Percentiles rank a stretch among this genome's conserved stretches.
These are phyloP conservation scores for Hypoxylon perforatum DNA, from an alignment of 495 filamentous ascomycete species.

Conservation along the genomic window DNA sequence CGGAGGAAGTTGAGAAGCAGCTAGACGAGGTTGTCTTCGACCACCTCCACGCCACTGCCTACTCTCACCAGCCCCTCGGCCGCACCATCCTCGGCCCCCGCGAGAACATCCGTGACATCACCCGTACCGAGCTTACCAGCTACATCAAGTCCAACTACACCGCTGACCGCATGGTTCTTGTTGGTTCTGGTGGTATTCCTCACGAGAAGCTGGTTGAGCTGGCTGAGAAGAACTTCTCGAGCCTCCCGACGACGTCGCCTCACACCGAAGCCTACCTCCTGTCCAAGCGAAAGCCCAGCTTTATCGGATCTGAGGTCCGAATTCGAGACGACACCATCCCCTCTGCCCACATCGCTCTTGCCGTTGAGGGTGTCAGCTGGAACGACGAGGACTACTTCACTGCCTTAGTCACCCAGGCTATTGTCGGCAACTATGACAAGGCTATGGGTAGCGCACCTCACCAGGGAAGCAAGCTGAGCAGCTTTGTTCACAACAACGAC, in stretches of 20 bases:
- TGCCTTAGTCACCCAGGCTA: constrained; percentile 94
- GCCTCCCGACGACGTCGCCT: constrained; percentile 75
- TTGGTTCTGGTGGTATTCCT: constrained; percentile 92
- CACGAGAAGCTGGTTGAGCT: constrained; percentile 94
- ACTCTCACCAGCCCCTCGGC: constrained; percentile 93
- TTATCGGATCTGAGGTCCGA: constrained; percentile 94
- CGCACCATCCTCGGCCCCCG: constrained; percentile 97
- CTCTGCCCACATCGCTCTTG: constrained; percentile 97
- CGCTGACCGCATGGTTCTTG: constrained; percentile 98
- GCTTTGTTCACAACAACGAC: constrained; percentile 89
- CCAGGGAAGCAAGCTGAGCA: constrained; percentile 97
- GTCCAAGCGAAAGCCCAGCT: constrained; percentile 89
- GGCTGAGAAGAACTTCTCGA: constrained; percentile 94
- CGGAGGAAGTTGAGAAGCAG: constrained; percentile 99
- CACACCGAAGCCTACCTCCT: constrained; percentile 75
- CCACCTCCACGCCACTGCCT: constrained; percentile 98
- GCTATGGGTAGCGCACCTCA: constrained; percentile 96
- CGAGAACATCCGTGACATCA: constrained; percentile 98
- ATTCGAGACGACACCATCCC: constrained; percentile 96
- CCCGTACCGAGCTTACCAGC: constrained; percentile 84
- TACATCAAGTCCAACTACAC: constrained; percentile 99
- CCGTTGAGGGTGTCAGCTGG: constrained; percentile 99
- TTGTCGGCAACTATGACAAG: constrained; percentile 99
- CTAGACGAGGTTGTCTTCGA: constrained; percentile 99
- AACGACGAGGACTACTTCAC: constrained; percentile 99